phyloP scores from a whole-genome alignment of 495 filamentous ascomycete genomes.

The Lasiosphaeria hispida region DNA sequence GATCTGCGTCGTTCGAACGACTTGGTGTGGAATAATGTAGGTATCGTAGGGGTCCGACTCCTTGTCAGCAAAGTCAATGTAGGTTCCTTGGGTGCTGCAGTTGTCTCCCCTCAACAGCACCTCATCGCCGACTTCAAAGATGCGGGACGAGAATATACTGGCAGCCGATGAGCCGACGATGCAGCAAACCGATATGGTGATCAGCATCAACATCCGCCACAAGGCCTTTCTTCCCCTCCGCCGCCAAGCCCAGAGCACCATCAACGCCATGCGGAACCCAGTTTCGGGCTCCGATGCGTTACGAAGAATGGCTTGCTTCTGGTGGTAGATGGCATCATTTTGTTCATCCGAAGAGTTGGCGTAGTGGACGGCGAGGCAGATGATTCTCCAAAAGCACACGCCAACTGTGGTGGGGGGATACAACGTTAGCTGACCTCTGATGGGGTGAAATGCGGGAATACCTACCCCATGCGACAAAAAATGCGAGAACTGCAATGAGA shows the following conservation, averaged over 20 bases:
- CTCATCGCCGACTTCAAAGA: conserved; percentile 6
- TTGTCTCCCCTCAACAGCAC: conserved; percentile 4
- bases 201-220: background rate
- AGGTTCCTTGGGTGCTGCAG: no score
- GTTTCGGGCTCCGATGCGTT: conserved; percentile 9
- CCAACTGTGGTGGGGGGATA: background rate
- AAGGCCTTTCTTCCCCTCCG: background rate
- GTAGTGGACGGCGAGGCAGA: conserved; percentile 11
- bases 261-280: background rate
- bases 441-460: no score
- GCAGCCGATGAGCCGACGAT: background rate
- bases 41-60: background rate
- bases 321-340: conserved; percentile 19
- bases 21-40: background rate
- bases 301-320: conserved; percentile 13
- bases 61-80: background rate
- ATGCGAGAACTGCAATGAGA: conserved; percentile 21
- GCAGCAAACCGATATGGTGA: background rate
- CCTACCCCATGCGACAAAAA: conserved; percentile 15
- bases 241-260: conserved; percentile 4
- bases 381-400: conserved; percentile 20
- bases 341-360: background rate
- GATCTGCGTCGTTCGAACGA: background rate
- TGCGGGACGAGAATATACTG: conserved; percentile 16
- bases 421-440: no score